Evolutionary conservation across 176 grass and related monocot species (phyloP).

Genomic region (Hsuehochloa calcarea): DNA sequence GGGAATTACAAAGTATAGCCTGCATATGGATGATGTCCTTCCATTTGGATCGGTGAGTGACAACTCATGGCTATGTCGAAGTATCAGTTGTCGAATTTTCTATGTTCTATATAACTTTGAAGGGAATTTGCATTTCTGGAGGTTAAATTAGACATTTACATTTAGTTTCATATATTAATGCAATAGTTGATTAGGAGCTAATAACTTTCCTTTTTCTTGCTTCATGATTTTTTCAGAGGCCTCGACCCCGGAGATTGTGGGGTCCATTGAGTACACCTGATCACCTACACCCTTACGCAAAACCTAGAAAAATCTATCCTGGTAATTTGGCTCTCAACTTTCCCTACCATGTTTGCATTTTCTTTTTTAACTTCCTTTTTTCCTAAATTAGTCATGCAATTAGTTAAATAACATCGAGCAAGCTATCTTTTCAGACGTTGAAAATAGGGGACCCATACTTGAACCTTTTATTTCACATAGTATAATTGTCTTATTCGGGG

Average conservation of each 20-base stretch:
- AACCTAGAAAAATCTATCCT: conserved; percentile 58
- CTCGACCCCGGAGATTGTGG: conserved; percentile 67
- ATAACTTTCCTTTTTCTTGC: conserved; percentile 1
- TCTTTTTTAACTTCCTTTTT: background rate
- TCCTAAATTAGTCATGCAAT: background rate
- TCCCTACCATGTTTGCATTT: too few relatives aligned
- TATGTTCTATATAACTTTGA: background rate
- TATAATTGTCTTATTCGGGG: background rate
- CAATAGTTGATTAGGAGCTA: background rate
- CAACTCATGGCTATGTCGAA: background rate
- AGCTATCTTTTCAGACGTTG: conserved; percentile 1
- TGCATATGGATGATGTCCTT: conserved; percentile 63
- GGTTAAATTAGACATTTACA: background rate
- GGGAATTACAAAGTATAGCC: conserved; percentile 51
- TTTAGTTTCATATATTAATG: background rate
- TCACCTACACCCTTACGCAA: conserved; percentile 62
- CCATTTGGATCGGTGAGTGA: conserved; percentile 60
- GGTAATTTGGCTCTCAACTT: conserved; percentile 48
- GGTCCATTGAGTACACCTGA: conserved; percentile 69
- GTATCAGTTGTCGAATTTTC: background rate
- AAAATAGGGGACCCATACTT: background rate
- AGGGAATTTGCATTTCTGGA: background rate
- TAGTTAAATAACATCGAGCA: conserved; percentile 11
- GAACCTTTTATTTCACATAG: conserved; percentile 11
- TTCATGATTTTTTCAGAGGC: conserved; percentile 54